A percentile compares a stretch with the other conserved stretches of the same genome.
These are phyloP conservation scores for Globisporangium ultimum DNA, from an alignment of 352 stramenopile species.

Conservation along the genomic window DNA sequence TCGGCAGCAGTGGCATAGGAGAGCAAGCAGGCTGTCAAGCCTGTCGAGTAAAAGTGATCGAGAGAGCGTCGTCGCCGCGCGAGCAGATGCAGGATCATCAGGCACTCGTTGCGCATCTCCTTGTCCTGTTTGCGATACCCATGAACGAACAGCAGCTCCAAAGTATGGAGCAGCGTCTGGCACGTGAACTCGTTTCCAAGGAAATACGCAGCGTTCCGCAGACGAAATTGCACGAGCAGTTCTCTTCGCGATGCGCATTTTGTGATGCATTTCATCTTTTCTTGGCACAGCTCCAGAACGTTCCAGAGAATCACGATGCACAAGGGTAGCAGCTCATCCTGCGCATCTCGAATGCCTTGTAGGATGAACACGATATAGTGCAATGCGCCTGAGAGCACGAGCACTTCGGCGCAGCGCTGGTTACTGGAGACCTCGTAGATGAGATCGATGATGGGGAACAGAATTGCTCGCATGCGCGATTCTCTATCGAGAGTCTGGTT, in stretches of 20 bases:
- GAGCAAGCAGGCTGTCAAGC: constrained; percentile 54
- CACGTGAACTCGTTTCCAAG: constrained; percentile 59
- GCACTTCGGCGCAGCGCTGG: constrained; percentile 59
- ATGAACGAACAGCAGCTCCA: constrained; percentile 52
- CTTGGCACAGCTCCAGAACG: constrained; percentile 59
- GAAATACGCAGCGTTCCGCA: constrained; percentile 63
- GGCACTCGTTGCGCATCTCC: constrained; percentile 69
- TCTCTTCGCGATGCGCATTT: constrained; percentile 51
- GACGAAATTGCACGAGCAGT: constrained; percentile 52
- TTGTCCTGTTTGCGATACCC: constrained; percentile 77
- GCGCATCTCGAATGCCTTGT: constrained; percentile 38
- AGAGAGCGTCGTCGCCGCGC: constrained; percentile 40
- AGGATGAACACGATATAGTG: constrained; percentile 71
- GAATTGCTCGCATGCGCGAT: constrained; percentile 23
- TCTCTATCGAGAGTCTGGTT: neutral
- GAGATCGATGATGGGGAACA: constrained; percentile 64
- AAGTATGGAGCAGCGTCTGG: constrained; percentile 46
- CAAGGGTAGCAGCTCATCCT: constrained; percentile 69
- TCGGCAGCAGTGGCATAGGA: constrained; percentile 62
- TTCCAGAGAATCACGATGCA: constrained; percentile 78
- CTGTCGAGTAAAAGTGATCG: constrained; percentile 55
- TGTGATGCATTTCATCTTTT: constrained; percentile 37
- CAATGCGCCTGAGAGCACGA: constrained; percentile 61
- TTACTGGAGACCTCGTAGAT: constrained; percentile 65
- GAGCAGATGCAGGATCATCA: constrained; percentile 68